phyloP scores from a whole-genome alignment of 192 early-diverging fungal genomes.

The Coemansia brasiliensis region DNA sequence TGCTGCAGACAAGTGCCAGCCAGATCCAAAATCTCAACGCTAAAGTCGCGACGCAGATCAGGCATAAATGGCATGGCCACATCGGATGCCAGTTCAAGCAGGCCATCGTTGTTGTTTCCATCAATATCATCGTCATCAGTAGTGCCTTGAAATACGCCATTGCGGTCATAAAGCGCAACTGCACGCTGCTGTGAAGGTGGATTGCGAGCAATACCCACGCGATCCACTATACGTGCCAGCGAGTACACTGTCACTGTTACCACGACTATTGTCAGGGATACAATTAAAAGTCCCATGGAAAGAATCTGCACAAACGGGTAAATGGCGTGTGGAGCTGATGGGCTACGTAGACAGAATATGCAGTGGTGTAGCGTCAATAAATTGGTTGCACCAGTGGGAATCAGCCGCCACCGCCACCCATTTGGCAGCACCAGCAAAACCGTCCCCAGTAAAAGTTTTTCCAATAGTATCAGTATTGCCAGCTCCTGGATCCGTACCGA shows the following conservation, averaged over 20 bases:
- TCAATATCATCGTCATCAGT: slow-evolving; percentile 8
- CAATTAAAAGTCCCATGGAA: slow-evolving; percentile 35
- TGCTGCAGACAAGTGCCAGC: slow-evolving; percentile 53
- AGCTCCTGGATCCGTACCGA: slow-evolving; percentile 50
- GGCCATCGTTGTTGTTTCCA: slow-evolving; percentile 13
- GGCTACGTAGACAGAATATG: slow-evolving; percentile 35
- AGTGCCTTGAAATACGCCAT: slow-evolving; percentile 37
- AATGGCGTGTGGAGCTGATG: slow-evolving; percentile 12
- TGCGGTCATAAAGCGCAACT: slow-evolving; percentile 32
- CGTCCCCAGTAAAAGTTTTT: slow-evolving; percentile 38
- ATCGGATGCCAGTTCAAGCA: slow-evolving; percentile 26
- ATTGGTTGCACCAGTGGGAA: slow-evolving; percentile 34
- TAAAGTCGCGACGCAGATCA: slow-evolving; percentile 44
- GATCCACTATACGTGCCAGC: slow-evolving; percentile 32
- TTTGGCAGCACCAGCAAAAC: slow-evolving; percentile 25
- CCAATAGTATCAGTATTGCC: slow-evolving; percentile 26
- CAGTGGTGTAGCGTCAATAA: slow-evolving; percentile 41
- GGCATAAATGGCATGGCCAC: slow-evolving; percentile 23
- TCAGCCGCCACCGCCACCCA: slow-evolving; percentile 52
- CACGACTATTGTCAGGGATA: slow-evolving; percentile 34
- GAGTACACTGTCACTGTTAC: slow-evolving; percentile 33
- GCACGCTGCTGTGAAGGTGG: slow-evolving; percentile 3
- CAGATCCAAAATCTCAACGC: slow-evolving; percentile 48
- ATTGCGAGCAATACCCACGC: slow-evolving; percentile 11
- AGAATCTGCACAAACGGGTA: slow-evolving; percentile 49